Evolutionary conservation across 495 filamentous ascomycete species (phyloP).

Genomic region (Annulohypoxylon moriforme): DNA sequence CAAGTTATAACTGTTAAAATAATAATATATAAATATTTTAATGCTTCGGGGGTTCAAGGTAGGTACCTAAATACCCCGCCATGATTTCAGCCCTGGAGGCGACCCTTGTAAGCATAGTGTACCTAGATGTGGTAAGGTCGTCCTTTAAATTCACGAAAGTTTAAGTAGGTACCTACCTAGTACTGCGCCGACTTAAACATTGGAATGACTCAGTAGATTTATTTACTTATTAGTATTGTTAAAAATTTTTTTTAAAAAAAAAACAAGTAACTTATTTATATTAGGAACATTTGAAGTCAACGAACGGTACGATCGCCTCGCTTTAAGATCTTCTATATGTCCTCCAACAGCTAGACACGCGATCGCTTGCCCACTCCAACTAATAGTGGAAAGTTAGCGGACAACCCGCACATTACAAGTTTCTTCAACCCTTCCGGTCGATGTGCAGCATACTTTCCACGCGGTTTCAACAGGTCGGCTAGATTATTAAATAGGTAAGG

Average conservation of each 20-base stretch:
- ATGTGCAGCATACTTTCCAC: conserved; percentile 45
- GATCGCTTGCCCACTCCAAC: conserved; percentile 33
- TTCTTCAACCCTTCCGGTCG: conserved; percentile 56
- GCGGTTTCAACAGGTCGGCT: conserved; percentile 54
- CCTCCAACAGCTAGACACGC: conserved; percentile 50
- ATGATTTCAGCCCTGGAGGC: too few relatives aligned
- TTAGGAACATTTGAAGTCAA: too few relatives aligned
- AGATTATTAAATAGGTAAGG: conserved; percentile 62
- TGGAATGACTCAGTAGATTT: conserved; percentile 57
- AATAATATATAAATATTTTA: too few relatives aligned
- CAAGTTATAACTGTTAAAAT: too few relatives aligned
- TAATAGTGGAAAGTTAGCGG: conserved; percentile 52
- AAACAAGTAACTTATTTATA: too few relatives aligned
- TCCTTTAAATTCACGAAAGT: conserved; percentile 53
- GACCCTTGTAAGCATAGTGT: too few relatives aligned
- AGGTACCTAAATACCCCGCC: too few relatives aligned
- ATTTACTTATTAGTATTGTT: conserved; percentile 51
- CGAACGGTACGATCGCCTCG: conserved; percentile 46
- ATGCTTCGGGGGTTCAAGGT: too few relatives aligned
- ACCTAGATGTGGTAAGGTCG: conserved; percentile 58
- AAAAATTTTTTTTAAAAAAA: too few relatives aligned
- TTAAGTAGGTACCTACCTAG: too few relatives aligned
- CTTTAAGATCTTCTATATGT: conserved; percentile 53
- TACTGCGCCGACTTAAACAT: conserved; percentile 48
- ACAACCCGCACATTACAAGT: conserved; percentile 54